phyloP scores from a whole-genome alignment of 192 early-diverging fungal genomes.

The Coemansia sp. region DNA sequence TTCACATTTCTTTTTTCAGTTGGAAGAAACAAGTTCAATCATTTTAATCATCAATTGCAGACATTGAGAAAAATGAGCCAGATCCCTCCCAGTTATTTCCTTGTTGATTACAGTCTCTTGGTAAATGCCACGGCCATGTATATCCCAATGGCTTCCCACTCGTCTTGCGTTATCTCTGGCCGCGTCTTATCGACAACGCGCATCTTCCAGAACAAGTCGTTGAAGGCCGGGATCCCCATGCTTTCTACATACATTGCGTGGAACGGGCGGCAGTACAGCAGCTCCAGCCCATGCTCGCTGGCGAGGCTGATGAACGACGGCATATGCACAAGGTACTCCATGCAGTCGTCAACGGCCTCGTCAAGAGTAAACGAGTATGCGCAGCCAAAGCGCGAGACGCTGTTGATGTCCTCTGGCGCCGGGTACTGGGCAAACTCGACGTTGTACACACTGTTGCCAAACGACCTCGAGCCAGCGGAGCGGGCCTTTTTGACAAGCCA shows the following conservation, averaged over 20 bases:
- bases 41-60: no score
- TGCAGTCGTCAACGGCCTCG: constrained; percentile 96
- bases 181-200: constrained; percentile 71
- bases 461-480: constrained; percentile 23
- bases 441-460: constrained; percentile 89
- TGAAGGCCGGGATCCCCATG: constrained; percentile 53
- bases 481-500: constrained; percentile 65
- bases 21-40: no score
- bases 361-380: constrained; percentile 89
- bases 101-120: constrained; percentile 7
- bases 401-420: constrained; percentile 45
- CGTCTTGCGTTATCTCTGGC: constrained; percentile 67
- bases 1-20: no score
- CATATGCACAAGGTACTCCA: constrained; percentile 91
- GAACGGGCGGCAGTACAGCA: constrained; percentile 73
- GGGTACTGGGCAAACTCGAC: constrained; percentile 73
- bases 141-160: constrained; percentile 91
- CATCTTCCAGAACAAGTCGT: constrained; percentile 76
- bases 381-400: constrained; percentile 70
- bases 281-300: constrained; percentile 74
- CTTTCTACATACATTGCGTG: constrained; percentile 79
- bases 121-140: constrained; percentile 36
- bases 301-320: constrained; percentile 80
- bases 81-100: not conserved
- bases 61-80: no score